phyloP scores from a whole-genome alignment of 257 asterid species.

The Handroanthus guayacan region DNA sequence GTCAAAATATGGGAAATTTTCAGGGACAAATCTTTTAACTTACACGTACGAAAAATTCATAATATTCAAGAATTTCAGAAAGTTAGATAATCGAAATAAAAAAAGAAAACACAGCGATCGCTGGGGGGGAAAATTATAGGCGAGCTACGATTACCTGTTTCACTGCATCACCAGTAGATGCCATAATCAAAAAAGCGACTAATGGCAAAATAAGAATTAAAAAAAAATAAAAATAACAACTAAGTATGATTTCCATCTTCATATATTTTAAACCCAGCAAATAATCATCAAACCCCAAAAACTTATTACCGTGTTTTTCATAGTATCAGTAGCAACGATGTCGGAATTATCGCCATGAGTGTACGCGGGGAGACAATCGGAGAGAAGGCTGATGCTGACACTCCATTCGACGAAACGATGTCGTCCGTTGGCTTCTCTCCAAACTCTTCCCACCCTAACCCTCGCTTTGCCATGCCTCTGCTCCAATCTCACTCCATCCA shows the following conservation, averaged over 20 bases:
- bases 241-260: not conserved
- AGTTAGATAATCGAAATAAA: too few relatives aligned
- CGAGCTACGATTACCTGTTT: not conserved
- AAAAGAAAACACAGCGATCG: too few relatives aligned
- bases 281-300: not conserved
- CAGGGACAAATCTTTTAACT: not conserved
- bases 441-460: slow-evolving; percentile 84
- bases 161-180: not conserved
- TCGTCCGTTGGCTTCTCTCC: slow-evolving; percentile 68
- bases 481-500: slow-evolving; percentile 63
- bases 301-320: slow-evolving; percentile 78
- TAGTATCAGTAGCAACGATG: slow-evolving; percentile 96
- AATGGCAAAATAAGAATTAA: not conserved
- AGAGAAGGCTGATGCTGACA: slow-evolving; percentile 83
- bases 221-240: not conserved
- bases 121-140: not conserved
- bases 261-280: not conserved
- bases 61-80: too few relatives aligned
- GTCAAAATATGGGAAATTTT: too few relatives aligned
- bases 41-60: not conserved
- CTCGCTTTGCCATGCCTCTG: slow-evolving; percentile 92
- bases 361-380: slow-evolving; percentile 85
- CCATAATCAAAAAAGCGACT: not conserved
- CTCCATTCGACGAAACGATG: slow-evolving; percentile 88
- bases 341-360: slow-evolving; percentile 67